These are phyloP conservation scores for Halophytophthora polymorphica DNA, from an alignment of 352 stramenopile species.

Conservation along the genomic window DNA sequence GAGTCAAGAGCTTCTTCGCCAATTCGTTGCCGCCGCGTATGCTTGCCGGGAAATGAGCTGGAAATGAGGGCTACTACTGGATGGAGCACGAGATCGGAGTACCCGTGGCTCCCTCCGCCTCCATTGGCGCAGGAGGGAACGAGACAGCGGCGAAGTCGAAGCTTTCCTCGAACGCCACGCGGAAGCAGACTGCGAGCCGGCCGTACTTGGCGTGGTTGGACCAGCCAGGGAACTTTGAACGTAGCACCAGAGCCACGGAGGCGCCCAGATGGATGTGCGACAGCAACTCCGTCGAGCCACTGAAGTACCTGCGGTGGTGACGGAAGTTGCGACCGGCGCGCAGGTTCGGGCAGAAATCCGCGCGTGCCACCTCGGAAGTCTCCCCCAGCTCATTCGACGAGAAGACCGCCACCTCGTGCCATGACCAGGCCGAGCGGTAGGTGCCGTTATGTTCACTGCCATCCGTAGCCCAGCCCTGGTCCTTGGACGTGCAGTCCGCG, in stretches of 20 bases:
- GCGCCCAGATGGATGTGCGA: constrained; percentile 38
- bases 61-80: constrained; percentile 15
- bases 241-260: constrained; percentile 49
- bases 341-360: constrained; percentile 45
- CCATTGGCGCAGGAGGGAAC: constrained; percentile 28
- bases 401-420: constrained; percentile 51
- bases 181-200: constrained; percentile 41
- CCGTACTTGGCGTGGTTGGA: constrained; percentile 58
- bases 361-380: constrained; percentile 20
- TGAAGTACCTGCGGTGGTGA: constrained; percentile 58
- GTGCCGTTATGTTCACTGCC: constrained; percentile 47
- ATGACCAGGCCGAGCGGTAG: constrained; percentile 59
- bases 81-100: constrained; percentile 19
- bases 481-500: constrained; percentile 57
- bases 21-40: background rate
- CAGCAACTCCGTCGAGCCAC: constrained; percentile 27
- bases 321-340: constrained; percentile 40
- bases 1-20: no score
- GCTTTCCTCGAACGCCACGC: constrained; percentile 45
- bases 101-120: constrained; percentile 2
- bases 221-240: constrained; percentile 63
- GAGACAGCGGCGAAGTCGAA: constrained; percentile 37
- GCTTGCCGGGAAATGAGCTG: background rate
- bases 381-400: constrained; percentile 20
- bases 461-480: constrained; percentile 67